Evolutionary conservation across 2,329 filamentous ascomycete species (phyloP).

Genomic region (Fusarium humuli): DNA sequence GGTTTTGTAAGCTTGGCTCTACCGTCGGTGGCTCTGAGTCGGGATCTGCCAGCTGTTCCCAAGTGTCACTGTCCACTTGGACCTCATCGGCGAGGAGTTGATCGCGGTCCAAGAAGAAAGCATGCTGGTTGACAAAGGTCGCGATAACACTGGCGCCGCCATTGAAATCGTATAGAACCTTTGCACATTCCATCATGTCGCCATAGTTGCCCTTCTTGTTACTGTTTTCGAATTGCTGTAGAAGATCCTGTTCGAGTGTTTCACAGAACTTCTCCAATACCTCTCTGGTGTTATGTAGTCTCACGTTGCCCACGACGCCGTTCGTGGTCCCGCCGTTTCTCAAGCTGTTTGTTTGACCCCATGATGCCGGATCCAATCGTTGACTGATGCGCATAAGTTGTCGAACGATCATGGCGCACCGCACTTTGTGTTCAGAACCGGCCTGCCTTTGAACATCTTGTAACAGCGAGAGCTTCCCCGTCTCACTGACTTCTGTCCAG

Average conservation of each 20-base stretch:
- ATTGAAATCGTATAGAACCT: slow-evolving; percentile 94
- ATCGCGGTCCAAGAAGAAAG: slow-evolving; percentile 97
- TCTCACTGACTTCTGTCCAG: slow-evolving; percentile 94
- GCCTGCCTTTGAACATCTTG: slow-evolving; percentile 89
- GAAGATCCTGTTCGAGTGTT: slow-evolving; percentile 90
- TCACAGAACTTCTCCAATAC: slow-evolving; percentile 97
- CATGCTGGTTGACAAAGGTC: slow-evolving; percentile 97
- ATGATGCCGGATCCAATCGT: slow-evolving; percentile 82
- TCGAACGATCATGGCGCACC: slow-evolving; percentile 91
- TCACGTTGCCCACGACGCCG: slow-evolving; percentile 53
- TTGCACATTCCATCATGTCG: slow-evolving; percentile 97
- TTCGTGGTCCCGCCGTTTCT: slow-evolving; percentile 62
- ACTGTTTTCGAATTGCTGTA: slow-evolving; percentile 97
- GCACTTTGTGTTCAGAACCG: slow-evolving; percentile 90
- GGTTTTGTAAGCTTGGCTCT: slow-evolving; percentile 89
- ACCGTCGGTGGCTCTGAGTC: slow-evolving; percentile 92
- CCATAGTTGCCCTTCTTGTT: slow-evolving; percentile 96
- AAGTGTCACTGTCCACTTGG: slow-evolving; percentile 77
- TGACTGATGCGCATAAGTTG: slow-evolving; percentile 96
- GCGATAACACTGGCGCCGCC: slow-evolving; percentile 95
- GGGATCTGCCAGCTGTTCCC: slow-evolving; percentile 94
- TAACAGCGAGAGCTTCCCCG: slow-evolving; percentile 85
- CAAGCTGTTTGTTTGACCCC: slow-evolving; percentile 71
- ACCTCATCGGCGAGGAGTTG: slow-evolving; percentile 92
- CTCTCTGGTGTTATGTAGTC: slow-evolving; percentile 79